Percentiles rank a stretch among this genome's conserved stretches.
These are phyloP conservation scores for Hemileccinum rubropunctum DNA, from an alignment of 768 basidiomycete species.

Conservation along the genomic window DNA sequence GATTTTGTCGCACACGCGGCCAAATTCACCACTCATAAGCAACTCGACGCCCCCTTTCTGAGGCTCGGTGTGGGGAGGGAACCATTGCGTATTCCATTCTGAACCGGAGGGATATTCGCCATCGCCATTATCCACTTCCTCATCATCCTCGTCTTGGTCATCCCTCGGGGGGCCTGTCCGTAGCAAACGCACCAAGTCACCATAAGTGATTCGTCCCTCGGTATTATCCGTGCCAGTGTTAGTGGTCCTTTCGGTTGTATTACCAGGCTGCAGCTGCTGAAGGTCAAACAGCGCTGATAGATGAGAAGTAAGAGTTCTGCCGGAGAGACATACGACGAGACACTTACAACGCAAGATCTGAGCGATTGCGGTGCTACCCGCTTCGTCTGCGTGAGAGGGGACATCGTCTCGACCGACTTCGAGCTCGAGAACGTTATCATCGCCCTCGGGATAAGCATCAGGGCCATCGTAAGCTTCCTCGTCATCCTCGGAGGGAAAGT, in stretches of 20 bases:
- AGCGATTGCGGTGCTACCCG: conserved; percentile 12
- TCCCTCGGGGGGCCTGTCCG: conserved; percentile 8
- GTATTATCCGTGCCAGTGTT: background rate
- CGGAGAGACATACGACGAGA: background rate
- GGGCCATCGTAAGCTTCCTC: conserved; percentile 35
- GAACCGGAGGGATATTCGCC: conserved; percentile 24
- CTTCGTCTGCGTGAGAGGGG: background rate
- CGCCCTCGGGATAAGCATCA: conserved; percentile 34
- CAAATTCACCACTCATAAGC: conserved; percentile 78
- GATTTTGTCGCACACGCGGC: conserved; percentile 53
- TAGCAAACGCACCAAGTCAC: conserved; percentile 25
- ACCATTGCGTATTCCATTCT: conserved; percentile 34
- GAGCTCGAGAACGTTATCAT: conserved; percentile 35
- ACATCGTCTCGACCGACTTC: conserved; percentile 27
- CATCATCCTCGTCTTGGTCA: conserved; percentile 41
- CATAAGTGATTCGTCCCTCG: conserved; percentile 19
- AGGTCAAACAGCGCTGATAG: conserved; percentile 28
- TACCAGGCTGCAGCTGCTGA: conserved; percentile 20
- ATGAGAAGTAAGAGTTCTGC: conserved; percentile 4
- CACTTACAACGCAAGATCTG: conserved; percentile 32
- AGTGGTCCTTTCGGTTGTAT: conserved; percentile 8
- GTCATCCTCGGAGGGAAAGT: conserved; percentile 27
- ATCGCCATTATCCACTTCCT: conserved; percentile 38
- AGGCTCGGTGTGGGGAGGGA: conserved; percentile 49
- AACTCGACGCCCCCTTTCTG: conserved; percentile 62